phyloP scores from a whole-genome alignment of 2,329 filamentous ascomycete genomes.

The Fusarium chuoi region DNA sequence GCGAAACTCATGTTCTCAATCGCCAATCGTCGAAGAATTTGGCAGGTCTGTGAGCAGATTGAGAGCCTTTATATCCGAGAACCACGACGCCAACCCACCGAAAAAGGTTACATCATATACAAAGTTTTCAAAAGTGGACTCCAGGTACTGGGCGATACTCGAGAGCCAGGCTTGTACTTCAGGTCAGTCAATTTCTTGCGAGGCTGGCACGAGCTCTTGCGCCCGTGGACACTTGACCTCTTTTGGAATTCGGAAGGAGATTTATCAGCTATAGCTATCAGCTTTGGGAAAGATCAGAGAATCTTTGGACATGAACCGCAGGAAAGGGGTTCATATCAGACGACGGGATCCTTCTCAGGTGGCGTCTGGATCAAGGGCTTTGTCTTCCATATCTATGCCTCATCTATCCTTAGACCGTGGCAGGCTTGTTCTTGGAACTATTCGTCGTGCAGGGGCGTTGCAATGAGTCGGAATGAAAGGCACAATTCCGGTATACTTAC shows the following conservation, averaged over 20 bases:
- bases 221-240: accelerated
- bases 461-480: background rate
- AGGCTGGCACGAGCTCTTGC: accelerated
- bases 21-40: background rate
- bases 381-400: background rate
- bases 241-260: background rate
- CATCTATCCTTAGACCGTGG: accelerated
- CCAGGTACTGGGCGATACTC: background rate
- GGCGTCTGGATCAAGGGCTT: background rate
- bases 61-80: too few relatives aligned
- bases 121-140: background rate
- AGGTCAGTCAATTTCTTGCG: accelerated
- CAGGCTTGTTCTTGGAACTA: background rate
- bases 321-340: accelerated
- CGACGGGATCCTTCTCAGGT: accelerated
- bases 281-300: accelerated
- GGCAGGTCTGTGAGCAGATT: background rate
- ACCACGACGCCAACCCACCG: too few relatives aligned
- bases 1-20: background rate
- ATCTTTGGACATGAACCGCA: background rate
- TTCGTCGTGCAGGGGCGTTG: background rate
- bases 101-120: too few relatives aligned
- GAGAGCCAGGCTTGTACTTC: background rate
- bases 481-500: too few relatives aligned
- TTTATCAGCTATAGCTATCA: accelerated